phyloP scores from a whole-genome alignment of 2,329 filamentous ascomycete species.

The Calonectria pauciramosa region DNA sequence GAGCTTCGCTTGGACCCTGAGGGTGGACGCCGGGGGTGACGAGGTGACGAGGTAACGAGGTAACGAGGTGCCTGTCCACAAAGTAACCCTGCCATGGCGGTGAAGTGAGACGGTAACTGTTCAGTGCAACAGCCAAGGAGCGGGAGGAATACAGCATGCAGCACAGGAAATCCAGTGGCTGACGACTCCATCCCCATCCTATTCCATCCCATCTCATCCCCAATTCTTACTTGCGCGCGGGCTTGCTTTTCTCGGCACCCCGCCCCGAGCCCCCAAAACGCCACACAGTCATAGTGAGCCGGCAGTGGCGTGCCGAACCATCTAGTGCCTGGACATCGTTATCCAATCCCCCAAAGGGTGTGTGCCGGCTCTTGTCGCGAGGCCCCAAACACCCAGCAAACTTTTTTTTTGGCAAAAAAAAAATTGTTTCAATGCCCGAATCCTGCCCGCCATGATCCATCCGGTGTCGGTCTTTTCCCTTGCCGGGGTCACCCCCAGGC shows the following conservation, averaged over 20 bases:
- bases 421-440: background rate
- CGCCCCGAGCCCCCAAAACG: constrained; percentile 9
- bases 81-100: background rate
- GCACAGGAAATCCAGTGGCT: background rate
- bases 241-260: background rate
- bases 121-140: background rate
- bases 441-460: background rate
- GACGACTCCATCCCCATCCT: background rate
- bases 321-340: background rate
- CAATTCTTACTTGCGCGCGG: background rate
- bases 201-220: background rate
- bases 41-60: background rate
- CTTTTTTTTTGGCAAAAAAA: background rate
- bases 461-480: constrained; percentile 14
- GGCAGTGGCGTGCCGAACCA: constrained; percentile 6
- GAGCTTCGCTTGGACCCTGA: background rate
- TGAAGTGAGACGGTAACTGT: background rate
- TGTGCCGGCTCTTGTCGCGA: background rate
- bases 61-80: background rate
- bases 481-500: background rate
- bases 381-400: background rate
- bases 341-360: background rate
- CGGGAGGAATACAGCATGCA: background rate
- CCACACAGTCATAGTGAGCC: constrained; percentile 17
- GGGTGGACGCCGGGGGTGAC: background rate